Evolutionary conservation across 2,329 filamentous ascomycete species (phyloP), one percentile per base, ranked within the genome.

Genomic region (Stromatinia cepivora): DNA sequence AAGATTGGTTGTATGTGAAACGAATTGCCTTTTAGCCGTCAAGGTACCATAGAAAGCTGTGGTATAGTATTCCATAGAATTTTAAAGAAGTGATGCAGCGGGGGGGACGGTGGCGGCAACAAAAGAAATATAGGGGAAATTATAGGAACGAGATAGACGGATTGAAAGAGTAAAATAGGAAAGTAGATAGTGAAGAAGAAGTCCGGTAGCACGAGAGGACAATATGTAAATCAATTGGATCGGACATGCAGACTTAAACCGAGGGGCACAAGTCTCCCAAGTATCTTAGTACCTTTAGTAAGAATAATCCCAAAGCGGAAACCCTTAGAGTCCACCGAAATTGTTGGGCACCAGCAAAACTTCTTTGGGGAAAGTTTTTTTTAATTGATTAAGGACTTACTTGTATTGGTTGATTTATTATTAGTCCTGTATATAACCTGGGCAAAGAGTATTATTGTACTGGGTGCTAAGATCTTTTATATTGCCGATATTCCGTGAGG

Each of bases 151-250:
- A 25, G 1, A 59, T 20, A 28, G 59, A 62, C 13, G 59, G 22
- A 50, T 20, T 17, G 45, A 50, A 31, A 31, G 3, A 4, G 45
- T 25, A 25, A n/a, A 50, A 50, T 50, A 25, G 45, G 46, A 25
- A 25, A 63, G 45, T 63, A 50, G 36, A 50, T 57, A 61, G 57
- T 31, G 4, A 65, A 34, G 65, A 31, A 45, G 52, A 34, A 45
- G 50, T 5, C 45, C 54, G 34, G 42, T 67, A 46, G 25, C 66
- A 68, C 66, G 58, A 64, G 57, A 63, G 57, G 13, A 25, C 20
- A 46, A 64, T 34, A 64, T 34, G 48, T 46, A 68, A 36, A 25
- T 64, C 66, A 20, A 68, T 46, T 64, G 66, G 66, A 39, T 3
- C 15, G 42, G 57, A 42, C 31, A 10, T 36, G 34, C 7, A 46